Evolutionary conservation across 257 asterid species (phyloP).

Genomic region (Cruciata laevipes): DNA sequence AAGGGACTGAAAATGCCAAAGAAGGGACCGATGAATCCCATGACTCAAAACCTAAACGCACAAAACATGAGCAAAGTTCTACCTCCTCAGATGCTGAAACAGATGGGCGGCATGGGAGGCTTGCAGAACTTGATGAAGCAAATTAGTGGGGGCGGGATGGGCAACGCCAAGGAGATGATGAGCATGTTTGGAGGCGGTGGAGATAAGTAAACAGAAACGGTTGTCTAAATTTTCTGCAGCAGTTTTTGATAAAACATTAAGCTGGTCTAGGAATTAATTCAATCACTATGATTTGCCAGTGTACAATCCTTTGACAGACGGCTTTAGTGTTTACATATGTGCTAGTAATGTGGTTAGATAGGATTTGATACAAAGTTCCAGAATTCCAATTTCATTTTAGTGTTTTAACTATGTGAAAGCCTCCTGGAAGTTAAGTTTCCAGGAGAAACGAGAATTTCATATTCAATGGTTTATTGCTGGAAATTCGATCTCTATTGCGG

Average conservation of each 20-base stretch:
- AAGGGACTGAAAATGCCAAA: constrained; percentile 95
- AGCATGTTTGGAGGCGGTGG: constrained; percentile 95
- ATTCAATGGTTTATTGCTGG: too few relatives aligned
- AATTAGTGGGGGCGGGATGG: constrained; percentile 45
- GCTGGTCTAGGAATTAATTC: constrained; percentile 1
- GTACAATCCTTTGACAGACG: background rate
- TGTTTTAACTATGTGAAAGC: too few relatives aligned
- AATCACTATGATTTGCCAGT: background rate
- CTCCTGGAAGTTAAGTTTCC: background rate
- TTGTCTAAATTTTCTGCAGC: background rate
- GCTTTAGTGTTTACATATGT: background rate
- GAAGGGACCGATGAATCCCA: constrained; percentile 90
- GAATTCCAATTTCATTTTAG: background rate
- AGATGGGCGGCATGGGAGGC: constrained; percentile 95
- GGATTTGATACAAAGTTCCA: background rate
- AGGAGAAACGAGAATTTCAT: background rate
- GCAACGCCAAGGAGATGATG: constrained; percentile 85
- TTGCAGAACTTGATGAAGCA: constrained; percentile 91
- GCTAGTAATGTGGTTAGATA: background rate
- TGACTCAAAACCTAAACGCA: constrained; percentile 75
- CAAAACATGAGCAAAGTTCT: constrained; percentile 94
- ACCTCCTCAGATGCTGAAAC: constrained; percentile 92
- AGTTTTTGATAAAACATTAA: background rate
- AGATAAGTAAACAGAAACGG: constrained; percentile 26
- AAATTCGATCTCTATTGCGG: background rate